Evolutionary conservation across 768 basidiomycete genomes (phyloP).

Genomic region (Hirschioporus abietinus): DNA sequence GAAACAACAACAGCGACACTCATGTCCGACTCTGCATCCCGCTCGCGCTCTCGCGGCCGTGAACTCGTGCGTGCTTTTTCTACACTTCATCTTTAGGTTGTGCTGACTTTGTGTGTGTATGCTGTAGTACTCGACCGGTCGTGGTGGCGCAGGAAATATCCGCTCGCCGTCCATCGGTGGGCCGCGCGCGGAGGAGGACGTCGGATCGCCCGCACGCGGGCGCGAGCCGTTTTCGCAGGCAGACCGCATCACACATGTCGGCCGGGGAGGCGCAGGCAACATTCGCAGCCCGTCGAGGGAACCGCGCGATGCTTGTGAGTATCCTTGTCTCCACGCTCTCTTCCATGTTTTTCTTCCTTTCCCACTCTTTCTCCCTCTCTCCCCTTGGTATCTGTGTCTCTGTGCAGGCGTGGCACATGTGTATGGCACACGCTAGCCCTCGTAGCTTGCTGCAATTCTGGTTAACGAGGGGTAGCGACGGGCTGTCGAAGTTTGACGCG

Average conservation of each 20-base stretch:
- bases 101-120: background rate
- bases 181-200: constrained; percentile 37
- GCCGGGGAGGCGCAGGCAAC: constrained; percentile 84
- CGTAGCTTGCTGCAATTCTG: no score
- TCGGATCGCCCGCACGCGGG: constrained; percentile 53
- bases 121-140: constrained; percentile 50
- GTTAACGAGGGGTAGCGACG: no score
- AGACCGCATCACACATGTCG: constrained; percentile 33
- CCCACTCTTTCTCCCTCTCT: background rate
- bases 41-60: constrained; percentile 14
- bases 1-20: background rate
- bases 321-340: background rate
- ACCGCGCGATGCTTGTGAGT: constrained; percentile 10
- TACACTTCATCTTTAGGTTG: background rate
- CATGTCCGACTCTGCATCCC: constrained; percentile 3
- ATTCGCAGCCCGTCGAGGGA: constrained; percentile 74
- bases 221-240: constrained; percentile 44
- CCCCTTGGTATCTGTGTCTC: no score
- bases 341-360: background rate
- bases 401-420: no score
- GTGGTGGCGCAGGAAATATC: constrained; percentile 70
- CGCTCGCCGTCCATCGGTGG: constrained; percentile 43
- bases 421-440: no score
- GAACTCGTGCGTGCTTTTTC: constrained; percentile 11
- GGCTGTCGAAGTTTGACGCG: background rate